Conservation (phyloP, 257 asterid species). For the Voacanga thouarsii region DNA sequence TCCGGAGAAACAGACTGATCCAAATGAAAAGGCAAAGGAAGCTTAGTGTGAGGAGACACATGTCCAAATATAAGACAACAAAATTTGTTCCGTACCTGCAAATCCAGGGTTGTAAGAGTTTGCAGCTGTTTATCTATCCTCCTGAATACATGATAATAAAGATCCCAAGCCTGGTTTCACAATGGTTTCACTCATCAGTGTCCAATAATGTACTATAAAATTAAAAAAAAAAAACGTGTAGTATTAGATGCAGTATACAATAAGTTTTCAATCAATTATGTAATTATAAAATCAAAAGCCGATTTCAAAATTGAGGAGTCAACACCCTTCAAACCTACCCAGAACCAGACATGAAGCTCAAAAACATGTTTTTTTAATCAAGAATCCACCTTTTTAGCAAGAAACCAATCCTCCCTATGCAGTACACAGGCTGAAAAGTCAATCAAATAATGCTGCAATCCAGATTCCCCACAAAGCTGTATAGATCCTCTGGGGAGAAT, state of each 20-base stretch:
- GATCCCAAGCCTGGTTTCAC: conserved; percentile 91
- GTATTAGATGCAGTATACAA: not conserved
- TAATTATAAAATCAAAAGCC: not conserved
- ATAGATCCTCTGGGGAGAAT: not conserved
- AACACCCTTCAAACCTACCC: not conserved
- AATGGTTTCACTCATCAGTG: not conserved
- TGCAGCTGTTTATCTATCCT: conserved; percentile 97
- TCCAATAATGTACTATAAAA: not conserved
- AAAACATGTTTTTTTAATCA: not conserved
- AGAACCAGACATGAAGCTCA: not conserved
- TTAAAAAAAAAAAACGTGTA: not conserved
- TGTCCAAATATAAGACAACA: conserved; percentile 11
- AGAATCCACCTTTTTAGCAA: not conserved
- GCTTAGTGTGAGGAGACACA: conserved; percentile 16
- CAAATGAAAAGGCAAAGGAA: conserved; percentile 22
- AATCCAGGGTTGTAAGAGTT: conserved; percentile 85
- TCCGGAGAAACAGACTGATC: conserved; percentile 94
- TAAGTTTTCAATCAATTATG: not conserved
- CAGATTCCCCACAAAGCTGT: not conserved
- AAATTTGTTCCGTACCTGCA: conserved; percentile 64
- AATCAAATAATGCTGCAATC: not conserved
- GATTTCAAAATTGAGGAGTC: not conserved
- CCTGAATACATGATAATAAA: conserved; percentile 88
- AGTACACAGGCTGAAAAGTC: not conserved
- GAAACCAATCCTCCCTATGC: not conserved